Evolutionary conservation across 306 rosid genomes (phyloP).

Genomic region (Castanea crenata): DNA sequence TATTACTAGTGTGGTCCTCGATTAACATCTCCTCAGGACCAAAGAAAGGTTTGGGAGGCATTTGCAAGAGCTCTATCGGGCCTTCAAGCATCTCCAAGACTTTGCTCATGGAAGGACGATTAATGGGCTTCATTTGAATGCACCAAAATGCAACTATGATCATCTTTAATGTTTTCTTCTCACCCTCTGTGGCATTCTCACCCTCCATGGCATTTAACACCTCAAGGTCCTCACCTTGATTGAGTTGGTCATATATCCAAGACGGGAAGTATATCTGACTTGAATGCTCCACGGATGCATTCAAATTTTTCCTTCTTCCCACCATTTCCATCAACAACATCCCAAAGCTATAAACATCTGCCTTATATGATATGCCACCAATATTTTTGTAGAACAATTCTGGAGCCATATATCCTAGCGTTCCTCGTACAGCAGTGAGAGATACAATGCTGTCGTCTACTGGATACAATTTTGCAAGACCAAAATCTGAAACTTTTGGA

Average conservation of each 20-base stretch:
- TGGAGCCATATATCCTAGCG: background rate
- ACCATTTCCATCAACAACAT: background rate
- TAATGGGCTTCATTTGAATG: slow-evolving; percentile 7
- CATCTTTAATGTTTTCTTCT: slow-evolving; percentile 6
- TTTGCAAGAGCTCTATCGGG: background rate
- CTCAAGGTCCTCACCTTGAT: background rate
- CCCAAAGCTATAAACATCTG: background rate
- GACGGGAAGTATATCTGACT: background rate
- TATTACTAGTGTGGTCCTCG: no score
- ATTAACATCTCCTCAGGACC: no score
- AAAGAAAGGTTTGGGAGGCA: slow-evolving; percentile 15
- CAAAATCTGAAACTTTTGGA: background rate
- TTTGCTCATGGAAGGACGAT: slow-evolving; percentile 21
- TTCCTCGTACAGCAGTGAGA: background rate
- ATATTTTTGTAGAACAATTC: background rate
- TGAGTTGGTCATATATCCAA: background rate
- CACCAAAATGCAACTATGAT: slow-evolving; percentile 24
- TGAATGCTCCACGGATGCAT: background rate
- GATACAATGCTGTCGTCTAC: background rate
- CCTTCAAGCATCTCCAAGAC: slow-evolving; percentile 17
- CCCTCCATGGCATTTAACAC: background rate
- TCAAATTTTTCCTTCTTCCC: background rate
- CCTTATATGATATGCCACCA: background rate
- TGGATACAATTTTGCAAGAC: background rate
- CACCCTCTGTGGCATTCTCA: background rate